phyloP scores from a whole-genome alignment of 2,329 filamentous ascomycete genomes.

The Clonostachys sp. region DNA sequence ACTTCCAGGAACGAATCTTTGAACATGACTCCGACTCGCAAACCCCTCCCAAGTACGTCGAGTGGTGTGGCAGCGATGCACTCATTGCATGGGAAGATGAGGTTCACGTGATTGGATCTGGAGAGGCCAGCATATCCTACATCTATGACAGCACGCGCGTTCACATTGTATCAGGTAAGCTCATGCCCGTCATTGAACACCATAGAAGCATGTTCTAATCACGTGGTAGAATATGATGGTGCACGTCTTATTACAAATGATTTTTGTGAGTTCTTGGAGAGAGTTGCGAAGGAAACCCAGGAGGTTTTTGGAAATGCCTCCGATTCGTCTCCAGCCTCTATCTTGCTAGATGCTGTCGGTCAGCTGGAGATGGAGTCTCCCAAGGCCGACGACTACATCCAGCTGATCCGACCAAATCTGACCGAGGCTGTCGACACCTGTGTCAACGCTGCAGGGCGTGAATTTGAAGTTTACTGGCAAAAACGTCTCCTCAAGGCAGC shows the following conservation, averaged over 20 bases:
- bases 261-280: constrained; percentile 95
- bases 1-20: constrained; percentile 88
- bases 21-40: constrained; percentile 87
- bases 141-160: constrained; percentile 89
- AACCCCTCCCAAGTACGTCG: constrained; percentile 79
- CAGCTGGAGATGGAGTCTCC: constrained; percentile 91
- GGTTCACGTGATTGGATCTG: constrained; percentile 86
- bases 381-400: constrained; percentile 96
- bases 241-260: constrained; percentile 86
- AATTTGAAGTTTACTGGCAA: constrained; percentile 88
- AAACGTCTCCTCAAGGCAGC: constrained; percentile 94
- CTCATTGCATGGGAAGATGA: constrained; percentile 98
- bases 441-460: constrained; percentile 87
- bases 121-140: constrained; percentile 69
- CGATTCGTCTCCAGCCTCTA: constrained; percentile 82
- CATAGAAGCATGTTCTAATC: constrained; percentile 1
- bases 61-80: constrained; percentile 96
- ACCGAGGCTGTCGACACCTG: constrained; percentile 93
- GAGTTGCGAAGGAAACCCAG: constrained; percentile 79
- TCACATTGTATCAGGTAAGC: constrained; percentile 76
- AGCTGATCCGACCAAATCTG: constrained; percentile 81
- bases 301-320: constrained; percentile 88
- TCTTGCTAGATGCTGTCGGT: constrained; percentile 88
- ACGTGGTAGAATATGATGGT: constrained; percentile 64
- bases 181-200: neutral